These are phyloP conservation scores for Diaporthe helianthi DNA, from an alignment of 2,329 filamentous ascomycete species.

Conservation along the genomic window DNA sequence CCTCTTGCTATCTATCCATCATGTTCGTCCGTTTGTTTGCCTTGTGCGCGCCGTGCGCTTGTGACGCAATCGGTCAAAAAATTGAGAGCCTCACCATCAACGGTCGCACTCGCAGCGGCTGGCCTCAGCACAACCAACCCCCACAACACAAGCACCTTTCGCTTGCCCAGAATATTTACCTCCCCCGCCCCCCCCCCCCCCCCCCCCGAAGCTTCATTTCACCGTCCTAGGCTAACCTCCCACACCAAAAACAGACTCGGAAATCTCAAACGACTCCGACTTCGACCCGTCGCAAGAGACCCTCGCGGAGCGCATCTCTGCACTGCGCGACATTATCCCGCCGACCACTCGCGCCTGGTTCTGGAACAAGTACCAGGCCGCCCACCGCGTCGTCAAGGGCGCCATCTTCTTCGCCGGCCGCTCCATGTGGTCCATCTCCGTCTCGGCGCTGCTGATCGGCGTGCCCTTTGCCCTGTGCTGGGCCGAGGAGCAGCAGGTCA, in stretches of 20 bases:
- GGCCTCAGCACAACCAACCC: not conserved
- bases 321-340: slow-evolving; percentile 78
- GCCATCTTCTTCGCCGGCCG: slow-evolving; percentile 79
- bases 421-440: slow-evolving; percentile 89
- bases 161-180: not conserved
- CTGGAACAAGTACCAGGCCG: slow-evolving; percentile 63
- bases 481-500: slow-evolving; percentile 93
- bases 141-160: not conserved
- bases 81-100: slow-evolving; percentile 18
- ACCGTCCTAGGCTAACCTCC: slow-evolving; percentile 26
- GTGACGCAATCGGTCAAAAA: slow-evolving; percentile 34
- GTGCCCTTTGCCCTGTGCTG: slow-evolving; percentile 94
- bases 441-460: slow-evolving; percentile 85
- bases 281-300: slow-evolving; percentile 66
- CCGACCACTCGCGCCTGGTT: slow-evolving; percentile 74
- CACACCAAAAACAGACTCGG: slow-evolving; percentile 65
- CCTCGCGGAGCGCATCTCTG: slow-evolving; percentile 73
- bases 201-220: not conserved
- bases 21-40: not conserved
- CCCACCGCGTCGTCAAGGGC: slow-evolving; percentile 63
- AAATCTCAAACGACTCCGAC: slow-evolving; percentile 83
- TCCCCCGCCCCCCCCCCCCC: too few species aligned
- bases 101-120: slow-evolving; percentile 1
- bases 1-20: not conserved
- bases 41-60: slow-evolving; percentile 2